These are phyloP conservation scores for Dioscorea dumetorum DNA, from an alignment of 106 monocot genomes.

Conservation along the genomic window DNA sequence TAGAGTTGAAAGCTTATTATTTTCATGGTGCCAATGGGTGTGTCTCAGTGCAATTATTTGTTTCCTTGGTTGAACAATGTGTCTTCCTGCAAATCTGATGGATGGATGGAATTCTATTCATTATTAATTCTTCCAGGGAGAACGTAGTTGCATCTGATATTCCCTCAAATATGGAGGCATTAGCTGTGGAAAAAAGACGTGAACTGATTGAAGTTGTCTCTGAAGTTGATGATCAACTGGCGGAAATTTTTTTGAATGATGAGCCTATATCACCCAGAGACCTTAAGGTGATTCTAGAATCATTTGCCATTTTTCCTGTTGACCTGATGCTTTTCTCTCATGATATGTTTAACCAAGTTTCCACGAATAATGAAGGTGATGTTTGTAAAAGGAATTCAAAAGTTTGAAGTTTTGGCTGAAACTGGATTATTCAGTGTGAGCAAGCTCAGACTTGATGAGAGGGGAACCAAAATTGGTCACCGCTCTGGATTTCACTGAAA, in stretches of 20 bases:
- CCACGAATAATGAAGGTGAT: too few relatives aligned
- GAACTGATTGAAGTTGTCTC: conserved; percentile 97
- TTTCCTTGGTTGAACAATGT: too few relatives aligned
- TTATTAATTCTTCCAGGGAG: conserved; percentile 45
- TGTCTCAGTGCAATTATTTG: neutral
- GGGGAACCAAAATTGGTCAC: too few relatives aligned
- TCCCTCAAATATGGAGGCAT: conserved; percentile 54
- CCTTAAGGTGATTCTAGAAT: conserved; percentile 46
- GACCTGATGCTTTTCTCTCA: too few relatives aligned
- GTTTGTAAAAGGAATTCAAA: too few relatives aligned
- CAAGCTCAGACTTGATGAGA: too few relatives aligned
- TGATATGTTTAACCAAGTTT: too few relatives aligned
- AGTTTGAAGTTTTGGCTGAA: too few relatives aligned
- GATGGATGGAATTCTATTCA: neutral
- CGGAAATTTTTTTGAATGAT: conserved; percentile 89
- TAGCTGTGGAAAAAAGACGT: conserved; percentile 65
- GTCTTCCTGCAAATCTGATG: too few relatives aligned
- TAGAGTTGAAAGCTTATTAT: conserved; percentile 82
- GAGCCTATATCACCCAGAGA: conserved; percentile 67
- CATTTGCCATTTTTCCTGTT: too few relatives aligned
- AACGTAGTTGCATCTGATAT: conserved; percentile 65
- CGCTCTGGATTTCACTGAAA: too few relatives aligned
- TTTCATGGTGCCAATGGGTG: conserved; percentile 92
- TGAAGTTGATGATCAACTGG: conserved; percentile 95
- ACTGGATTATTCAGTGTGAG: too few relatives aligned